Evolutionary conservation across 225 moss, liverwort and hornwort species (phyloP), one percentile per base, ranked within the genome.

Genomic region (Lunularia cruciata): DNA sequence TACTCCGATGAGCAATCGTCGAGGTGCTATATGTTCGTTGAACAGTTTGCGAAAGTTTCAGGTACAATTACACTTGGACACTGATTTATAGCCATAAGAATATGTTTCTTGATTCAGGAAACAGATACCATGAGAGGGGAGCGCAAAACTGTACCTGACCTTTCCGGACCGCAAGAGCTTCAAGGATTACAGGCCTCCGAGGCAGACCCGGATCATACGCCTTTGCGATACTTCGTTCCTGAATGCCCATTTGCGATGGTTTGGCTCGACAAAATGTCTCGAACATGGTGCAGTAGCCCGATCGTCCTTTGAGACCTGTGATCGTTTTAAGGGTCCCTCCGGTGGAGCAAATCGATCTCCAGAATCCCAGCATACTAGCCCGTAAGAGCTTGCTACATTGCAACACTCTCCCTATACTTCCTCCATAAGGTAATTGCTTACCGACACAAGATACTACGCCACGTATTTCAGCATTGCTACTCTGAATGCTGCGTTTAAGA

Each of bases 61-160:
- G n/a, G n/a, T n/a, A n/a, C n/a, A n/a, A n/a, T n/a, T n/a, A n/a
- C n/a, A n/a, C n/a, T n/a, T n/a, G n/a, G n/a, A n/a, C n/a, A n/a
- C n/a, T n/a, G n/a, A n/a, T n/a, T n/a, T n/a, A n/a, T n/a, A n/a
- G n/a, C n/a, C n/a, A n/a, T n/a, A n/a, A n/a, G n/a, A n/a, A n/a
- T n/a, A n/a, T n/a, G n/a, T n/a, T n/a, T n/a, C n/a, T n/a, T n/a
- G n/a, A n/a, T n/a, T n/a, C n/a, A n/a, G n/a, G n/a, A n/a, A n/a
- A n/a, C n/a, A n/a, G n/a, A n/a, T n/a, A 48, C 1, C 18, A 16
- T 32, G 39, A 15, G 18, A 23, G 39, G 27, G 56, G 57, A 33
- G 26, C 30, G 13, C 35, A 65, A 33, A 75, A 75, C 39, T 72
- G 57, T 81, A 81, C 80, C 80, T 81, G 80, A 76, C 80, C 80